phyloP scores from a whole-genome alignment of 768 basidiomycete genomes.

The Steccherinum ochraceum region DNA sequence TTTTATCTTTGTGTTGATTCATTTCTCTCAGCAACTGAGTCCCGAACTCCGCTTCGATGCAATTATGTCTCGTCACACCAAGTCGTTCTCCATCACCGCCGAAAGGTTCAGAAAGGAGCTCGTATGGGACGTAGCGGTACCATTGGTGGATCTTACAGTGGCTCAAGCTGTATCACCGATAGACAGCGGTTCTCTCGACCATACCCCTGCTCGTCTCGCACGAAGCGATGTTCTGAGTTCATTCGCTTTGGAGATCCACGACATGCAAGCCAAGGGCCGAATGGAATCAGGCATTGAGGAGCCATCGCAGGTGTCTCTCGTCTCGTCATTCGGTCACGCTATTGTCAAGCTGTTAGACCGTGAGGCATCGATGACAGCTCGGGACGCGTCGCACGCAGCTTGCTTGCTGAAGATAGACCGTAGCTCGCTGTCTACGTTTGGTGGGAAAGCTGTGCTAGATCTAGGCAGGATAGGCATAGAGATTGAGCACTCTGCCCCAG shows the following conservation, averaged over 20 bases:
- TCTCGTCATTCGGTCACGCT: neutral
- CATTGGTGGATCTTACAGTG: neutral
- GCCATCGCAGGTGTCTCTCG: neutral
- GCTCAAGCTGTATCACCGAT: neutral
- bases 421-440: conserved; percentile 1
- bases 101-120: neutral
- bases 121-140: neutral
- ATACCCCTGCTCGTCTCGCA: too few relatives aligned
- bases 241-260: neutral
- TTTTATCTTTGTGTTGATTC: neutral
- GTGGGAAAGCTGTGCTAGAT: conserved; percentile 14
- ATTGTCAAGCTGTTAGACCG: neutral
- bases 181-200: neutral
- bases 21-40: conserved; percentile 25
- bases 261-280: neutral
- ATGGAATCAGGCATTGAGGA: neutral
- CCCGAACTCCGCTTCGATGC: conserved; percentile 34
- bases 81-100: conserved; percentile 24
- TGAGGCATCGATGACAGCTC: neutral
- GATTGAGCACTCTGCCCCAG: conserved; percentile 25
- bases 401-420: conserved; percentile 13
- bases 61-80: conserved; percentile 32
- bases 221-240: neutral
- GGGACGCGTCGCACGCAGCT: neutral
- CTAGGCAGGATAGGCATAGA: conserved; percentile 8